Evolutionary conservation across 148 eudicot genomes (phyloP).

Genomic region (Vaccinium vitisidaea): DNA sequence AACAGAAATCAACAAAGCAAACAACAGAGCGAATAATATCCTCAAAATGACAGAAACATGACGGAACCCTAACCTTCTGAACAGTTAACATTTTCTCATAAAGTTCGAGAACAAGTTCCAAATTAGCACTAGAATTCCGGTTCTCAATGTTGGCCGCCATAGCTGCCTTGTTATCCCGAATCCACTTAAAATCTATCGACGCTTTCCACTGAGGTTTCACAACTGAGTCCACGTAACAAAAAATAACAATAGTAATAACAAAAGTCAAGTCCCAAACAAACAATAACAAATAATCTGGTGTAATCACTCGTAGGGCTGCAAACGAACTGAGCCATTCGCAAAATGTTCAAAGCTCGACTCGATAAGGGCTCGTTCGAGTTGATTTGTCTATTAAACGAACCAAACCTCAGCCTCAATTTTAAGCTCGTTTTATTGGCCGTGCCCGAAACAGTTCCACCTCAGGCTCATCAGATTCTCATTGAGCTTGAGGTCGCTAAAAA

Average conservation of each 20-base stretch:
- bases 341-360: no score
- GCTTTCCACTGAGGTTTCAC: slow-evolving; percentile 85
- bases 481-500: no score
- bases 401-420: no score
- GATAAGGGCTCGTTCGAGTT: no score
- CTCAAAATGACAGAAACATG: not conserved
- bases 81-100: slow-evolving; percentile 60
- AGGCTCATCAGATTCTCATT: no score
- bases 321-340: not conserved
- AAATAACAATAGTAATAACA: not conserved
- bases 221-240: slow-evolving; percentile 30
- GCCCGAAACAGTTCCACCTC: no score
- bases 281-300: not conserved
- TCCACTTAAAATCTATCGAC: slow-evolving; percentile 90
- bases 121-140: slow-evolving; percentile 70
- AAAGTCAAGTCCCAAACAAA: not conserved
- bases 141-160: slow-evolving; percentile 69
- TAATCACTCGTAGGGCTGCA: not conserved
- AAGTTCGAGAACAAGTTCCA: slow-evolving; percentile 76
- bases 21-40: not conserved
- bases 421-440: no score
- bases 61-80: slow-evolving; percentile 62
- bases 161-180: slow-evolving; percentile 62
- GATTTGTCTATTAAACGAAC: no score
- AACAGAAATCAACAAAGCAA: not conserved